Evolutionary conservation across 2,329 filamentous ascomycete genomes (phyloP), one percentile per base, ranked within the genome.

Genomic region (Colletotrichum truncatum): DNA sequence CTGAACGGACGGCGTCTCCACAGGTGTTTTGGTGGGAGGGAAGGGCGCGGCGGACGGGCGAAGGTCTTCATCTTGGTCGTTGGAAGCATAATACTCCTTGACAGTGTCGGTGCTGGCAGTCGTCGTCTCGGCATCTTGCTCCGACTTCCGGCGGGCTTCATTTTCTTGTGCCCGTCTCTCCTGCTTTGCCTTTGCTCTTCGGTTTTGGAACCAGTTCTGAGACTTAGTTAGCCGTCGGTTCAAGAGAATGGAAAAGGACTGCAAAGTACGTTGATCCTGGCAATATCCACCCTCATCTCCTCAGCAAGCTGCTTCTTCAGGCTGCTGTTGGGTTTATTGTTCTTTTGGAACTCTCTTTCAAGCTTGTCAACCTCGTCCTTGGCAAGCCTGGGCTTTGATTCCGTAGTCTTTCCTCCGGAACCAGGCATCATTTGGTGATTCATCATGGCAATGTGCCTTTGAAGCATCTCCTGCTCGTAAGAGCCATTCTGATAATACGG

Each of bases 151-250:
- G 16, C 59, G 77, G 21, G 81, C 81, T 68, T 85, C 82, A 66
- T 83, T 81, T 58, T 82, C 82, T 61, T 82, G 79, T 45, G 83
- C 79, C 68, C 88, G 88, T 71, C 82, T 85, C 73, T 89, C 86
- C 73, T 89, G 88, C 83, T 89, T 89, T 68, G 87, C 86, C 75
- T 88, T 86, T 56, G 88, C 88, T 54, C 88, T 83, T 64, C 88
- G 81, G 73, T 91, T 91, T 70, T 91, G 88, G 72, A 91, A 91
- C 88, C 88, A 91, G 73, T 91, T 91, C 88, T 90, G 55, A 9
- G 21, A 30, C 16, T 82, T 72, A 81, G 77, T 64, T 16, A 16
- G 34, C 18, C 53, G 36, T 11, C 10, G 14, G n/a, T 10, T 7
- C 30, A 25, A 43, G 14, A 10, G 25, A 41, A n/a, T 21, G 14